These are phyloP conservation scores for Cyclospora cayetanensis DNA, from an alignment of 169 alveolate genomes.

Conservation along the genomic window DNA sequence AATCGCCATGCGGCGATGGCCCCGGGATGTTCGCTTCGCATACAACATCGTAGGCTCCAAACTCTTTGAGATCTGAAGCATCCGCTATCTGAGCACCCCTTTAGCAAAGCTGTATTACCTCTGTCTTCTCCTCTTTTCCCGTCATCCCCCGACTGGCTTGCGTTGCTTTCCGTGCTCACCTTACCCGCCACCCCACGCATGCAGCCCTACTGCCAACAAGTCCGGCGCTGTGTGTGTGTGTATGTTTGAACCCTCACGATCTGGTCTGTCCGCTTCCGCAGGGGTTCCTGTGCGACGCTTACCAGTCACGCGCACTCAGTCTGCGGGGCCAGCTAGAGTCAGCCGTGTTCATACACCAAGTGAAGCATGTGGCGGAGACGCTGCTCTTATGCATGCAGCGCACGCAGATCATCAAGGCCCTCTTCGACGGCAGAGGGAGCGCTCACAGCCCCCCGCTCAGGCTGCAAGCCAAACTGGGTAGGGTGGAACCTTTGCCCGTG, in stretches of 20 bases:
- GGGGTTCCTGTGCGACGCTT: neutral
- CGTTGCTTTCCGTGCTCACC: no score
- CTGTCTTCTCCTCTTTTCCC: no score
- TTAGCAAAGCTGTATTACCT: no score
- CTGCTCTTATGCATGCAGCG: neutral
- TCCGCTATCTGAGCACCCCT: no score
- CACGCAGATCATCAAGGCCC: neutral
- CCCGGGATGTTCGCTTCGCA: neutral
- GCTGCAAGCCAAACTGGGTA: neutral
- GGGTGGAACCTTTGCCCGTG: no score
- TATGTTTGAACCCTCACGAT: no score
- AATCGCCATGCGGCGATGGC: conserved; percentile 1
- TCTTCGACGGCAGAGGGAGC: neutral
- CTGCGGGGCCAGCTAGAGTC: neutral
- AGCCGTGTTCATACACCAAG: neutral
- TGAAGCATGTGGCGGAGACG: neutral
- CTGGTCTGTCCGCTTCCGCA: no score
- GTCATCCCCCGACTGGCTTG: no score
- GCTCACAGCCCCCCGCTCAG: neutral
- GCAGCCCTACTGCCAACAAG: no score
- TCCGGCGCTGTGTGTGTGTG: no score
- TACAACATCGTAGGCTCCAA: neutral
- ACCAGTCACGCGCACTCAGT: neutral
- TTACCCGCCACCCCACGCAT: no score
- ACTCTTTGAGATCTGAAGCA: no score